A percentile compares a stretch with the other conserved stretches of the same genome.
phyloP scores from a whole-genome alignment of 2,329 filamentous ascomycete species.

The Aureobasidium leucospermi region DNA sequence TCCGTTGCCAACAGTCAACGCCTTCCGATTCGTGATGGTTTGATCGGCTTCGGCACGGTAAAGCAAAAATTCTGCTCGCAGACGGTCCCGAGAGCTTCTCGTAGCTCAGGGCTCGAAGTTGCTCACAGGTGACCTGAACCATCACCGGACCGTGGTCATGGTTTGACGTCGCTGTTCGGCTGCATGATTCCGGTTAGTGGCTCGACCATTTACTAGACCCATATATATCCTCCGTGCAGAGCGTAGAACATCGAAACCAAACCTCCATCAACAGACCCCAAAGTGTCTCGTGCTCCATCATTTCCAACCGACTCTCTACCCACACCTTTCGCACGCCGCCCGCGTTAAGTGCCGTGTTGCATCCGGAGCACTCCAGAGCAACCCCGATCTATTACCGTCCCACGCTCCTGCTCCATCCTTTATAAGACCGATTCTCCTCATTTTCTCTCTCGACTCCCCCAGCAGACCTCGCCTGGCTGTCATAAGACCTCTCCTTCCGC shows the following conservation, averaged over 20 bases:
- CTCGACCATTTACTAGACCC: slow-evolving; percentile 7
- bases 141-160: slow-evolving; percentile 7
- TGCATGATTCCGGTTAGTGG: not conserved
- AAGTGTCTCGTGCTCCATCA: slow-evolving; percentile 15
- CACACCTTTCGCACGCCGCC: not conserved
- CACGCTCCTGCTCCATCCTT: not conserved
- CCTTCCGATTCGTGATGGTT: not conserved
- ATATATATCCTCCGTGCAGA: slow-evolving; percentile 13
- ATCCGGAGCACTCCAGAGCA: slow-evolving; percentile 14
- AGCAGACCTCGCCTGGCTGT: slow-evolving; percentile 13
- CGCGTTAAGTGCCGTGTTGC: slow-evolving; percentile 9
- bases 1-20: not conserved
- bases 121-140: slow-evolving; percentile 6
- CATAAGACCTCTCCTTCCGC: not conserved
- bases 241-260: slow-evolving; percentile 12
- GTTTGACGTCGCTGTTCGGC: slow-evolving; percentile 14
- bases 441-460: not conserved
- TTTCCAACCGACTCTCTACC: slow-evolving; percentile 5
- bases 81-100: not conserved
- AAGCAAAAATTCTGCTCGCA: not conserved
- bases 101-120: not conserved
- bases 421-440: slow-evolving; percentile 5
- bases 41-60: slow-evolving; percentile 5
- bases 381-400: slow-evolving; percentile 15
- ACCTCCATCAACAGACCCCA: slow-evolving; percentile 11